Percentiles rank a stretch among this genome's conserved stretches.
These are phyloP conservation scores for Liquidambar formosana DNA, from an alignment of 164 flowering plant species.

Conservation along the genomic window DNA sequence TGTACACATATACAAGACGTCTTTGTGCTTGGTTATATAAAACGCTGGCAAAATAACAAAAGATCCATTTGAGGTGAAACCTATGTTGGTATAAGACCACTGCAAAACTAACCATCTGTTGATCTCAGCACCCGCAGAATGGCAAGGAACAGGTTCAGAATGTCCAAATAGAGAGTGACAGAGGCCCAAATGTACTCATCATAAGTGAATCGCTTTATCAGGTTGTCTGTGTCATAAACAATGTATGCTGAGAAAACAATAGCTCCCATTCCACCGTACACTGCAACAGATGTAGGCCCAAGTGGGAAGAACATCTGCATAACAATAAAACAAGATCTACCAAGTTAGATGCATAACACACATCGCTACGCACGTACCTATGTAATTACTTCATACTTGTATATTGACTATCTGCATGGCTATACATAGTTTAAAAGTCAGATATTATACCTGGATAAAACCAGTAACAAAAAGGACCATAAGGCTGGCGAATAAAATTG, in stretches of 20 bases:
- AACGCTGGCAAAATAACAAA: background rate
- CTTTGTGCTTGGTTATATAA: background rate
- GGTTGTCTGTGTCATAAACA: conserved; percentile 86
- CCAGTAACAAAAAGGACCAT: conserved; percentile 65
- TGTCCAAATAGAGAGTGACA: conserved; percentile 81
- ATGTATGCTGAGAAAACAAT: conserved; percentile 84
- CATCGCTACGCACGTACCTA: background rate
- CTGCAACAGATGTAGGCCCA: conserved; percentile 67
- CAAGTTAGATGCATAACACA: conserved; percentile 2
- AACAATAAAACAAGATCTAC: background rate
- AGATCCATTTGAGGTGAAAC: background rate
- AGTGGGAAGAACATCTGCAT: conserved; percentile 89
- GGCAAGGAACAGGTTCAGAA: conserved; percentile 87
- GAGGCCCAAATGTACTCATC: conserved; percentile 98
- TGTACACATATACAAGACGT: conserved; percentile 1
- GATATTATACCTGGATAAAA: conserved; percentile 66
- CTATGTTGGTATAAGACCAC: background rate
- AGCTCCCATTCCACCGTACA: conserved; percentile 80
- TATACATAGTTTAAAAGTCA: background rate
- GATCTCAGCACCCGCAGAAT: conserved; percentile 73
- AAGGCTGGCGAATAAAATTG: conserved; percentile 81
- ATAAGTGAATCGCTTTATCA: conserved; percentile 89
- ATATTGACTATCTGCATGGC: background rate
- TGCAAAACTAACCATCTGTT: conserved; percentile 33
- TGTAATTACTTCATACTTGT: background rate